phyloP scores from a whole-genome alignment of 345 rosid species.

The Anastatica hierochuntica region DNA sequence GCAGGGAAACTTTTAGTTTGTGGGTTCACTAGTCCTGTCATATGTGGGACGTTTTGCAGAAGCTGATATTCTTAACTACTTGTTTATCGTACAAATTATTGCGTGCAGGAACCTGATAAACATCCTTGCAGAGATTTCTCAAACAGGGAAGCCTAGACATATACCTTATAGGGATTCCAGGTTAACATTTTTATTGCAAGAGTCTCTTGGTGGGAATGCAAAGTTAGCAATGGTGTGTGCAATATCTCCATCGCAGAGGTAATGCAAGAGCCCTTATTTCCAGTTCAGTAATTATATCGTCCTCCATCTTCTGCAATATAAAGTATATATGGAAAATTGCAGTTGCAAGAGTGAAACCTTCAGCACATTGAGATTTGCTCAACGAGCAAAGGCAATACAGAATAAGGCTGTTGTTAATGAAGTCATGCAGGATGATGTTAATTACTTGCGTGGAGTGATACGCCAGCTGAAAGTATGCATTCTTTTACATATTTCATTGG shows the following conservation, averaged over 20 bases:
- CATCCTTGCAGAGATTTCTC: slow-evolving; percentile 96
- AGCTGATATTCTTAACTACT: neutral
- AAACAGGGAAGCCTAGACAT: slow-evolving; percentile 95
- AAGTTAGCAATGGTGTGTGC: slow-evolving; percentile 96
- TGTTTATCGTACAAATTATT: slow-evolving; percentile 3
- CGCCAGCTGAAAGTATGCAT: slow-evolving; percentile 66
- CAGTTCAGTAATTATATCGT: neutral
- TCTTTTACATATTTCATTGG: no score
- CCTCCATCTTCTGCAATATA: neutral
- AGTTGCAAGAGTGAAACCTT: slow-evolving; percentile 92
- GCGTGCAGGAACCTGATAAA: slow-evolving; percentile 90
- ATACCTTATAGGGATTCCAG: slow-evolving; percentile 98
- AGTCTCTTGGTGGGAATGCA: slow-evolving; percentile 99
- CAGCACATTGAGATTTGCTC: slow-evolving; percentile 96
- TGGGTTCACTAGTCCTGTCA: no score
- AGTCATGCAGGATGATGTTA: slow-evolving; percentile 91
- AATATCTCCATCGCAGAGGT: slow-evolving; percentile 87
- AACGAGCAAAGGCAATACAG: slow-evolving; percentile 90
- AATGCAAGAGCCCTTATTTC: slow-evolving; percentile 9
- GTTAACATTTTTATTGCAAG: slow-evolving; percentile 92
- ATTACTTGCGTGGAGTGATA: slow-evolving; percentile 79
- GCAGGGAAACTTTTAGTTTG: no score
- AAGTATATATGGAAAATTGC: slow-evolving; percentile 25
- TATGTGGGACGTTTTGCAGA: no score
- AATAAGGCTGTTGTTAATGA: slow-evolving; percentile 93